Percentiles rank a stretch among this genome's conserved stretches.
Evolutionary conservation across 306 rosid genomes (phyloP).

Genomic region (Malus asiatica): DNA sequence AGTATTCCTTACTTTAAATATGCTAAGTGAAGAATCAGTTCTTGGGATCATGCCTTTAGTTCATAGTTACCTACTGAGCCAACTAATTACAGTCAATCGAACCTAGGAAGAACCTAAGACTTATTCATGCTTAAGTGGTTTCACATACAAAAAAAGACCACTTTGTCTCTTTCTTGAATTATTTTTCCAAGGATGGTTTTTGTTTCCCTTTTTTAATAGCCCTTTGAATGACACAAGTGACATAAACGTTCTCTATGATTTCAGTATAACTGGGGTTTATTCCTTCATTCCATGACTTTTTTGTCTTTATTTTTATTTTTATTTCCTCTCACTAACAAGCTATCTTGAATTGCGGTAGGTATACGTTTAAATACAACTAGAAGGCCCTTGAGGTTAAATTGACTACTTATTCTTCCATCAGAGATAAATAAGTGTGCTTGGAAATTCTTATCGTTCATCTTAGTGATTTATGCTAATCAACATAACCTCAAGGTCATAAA

Average conservation of each 20-base stretch:
- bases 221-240: neutral
- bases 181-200: neutral
- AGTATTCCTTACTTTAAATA: neutral
- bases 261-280: neutral
- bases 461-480: neutral
- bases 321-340: neutral
- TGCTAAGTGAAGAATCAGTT: neutral
- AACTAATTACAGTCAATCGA: neutral
- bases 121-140: neutral
- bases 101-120: neutral
- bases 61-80: neutral
- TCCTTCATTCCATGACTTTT: neutral
- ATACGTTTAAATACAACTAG: neutral
- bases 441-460: neutral
- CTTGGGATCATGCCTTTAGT: neutral
- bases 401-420: neutral
- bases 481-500: neutral
- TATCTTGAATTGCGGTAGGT: neutral
- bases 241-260: neutral
- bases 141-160: neutral
- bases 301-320: neutral
- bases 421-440: neutral
- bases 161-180: neutral
- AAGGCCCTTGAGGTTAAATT: neutral
- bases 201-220: neutral